Percentiles rank a stretch among this genome's conserved stretches.
phyloP scores from a whole-genome alignment of 2,329 filamentous ascomycete genomes.

The Alternaria longipes region DNA sequence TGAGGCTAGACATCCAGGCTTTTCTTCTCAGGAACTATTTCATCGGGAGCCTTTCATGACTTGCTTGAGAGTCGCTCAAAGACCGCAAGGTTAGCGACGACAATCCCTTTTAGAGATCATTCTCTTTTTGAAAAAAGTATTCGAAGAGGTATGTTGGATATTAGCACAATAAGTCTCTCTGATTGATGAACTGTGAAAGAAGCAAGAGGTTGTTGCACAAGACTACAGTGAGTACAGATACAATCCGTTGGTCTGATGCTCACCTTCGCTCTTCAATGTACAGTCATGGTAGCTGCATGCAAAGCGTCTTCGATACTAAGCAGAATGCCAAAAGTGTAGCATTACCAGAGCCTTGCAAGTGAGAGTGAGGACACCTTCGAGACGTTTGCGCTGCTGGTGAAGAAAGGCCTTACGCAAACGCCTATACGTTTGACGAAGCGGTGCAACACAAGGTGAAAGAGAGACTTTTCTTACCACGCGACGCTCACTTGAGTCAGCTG shows the following conservation, averaged over 20 bases:
- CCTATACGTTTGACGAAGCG: neutral
- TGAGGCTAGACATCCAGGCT: no score
- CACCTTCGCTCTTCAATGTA: neutral
- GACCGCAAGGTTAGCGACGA: no score
- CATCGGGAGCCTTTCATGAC: no score
- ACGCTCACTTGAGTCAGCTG: neutral
- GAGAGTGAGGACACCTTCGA: neutral
- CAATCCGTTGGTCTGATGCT: neutral
- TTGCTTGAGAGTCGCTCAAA: no score
- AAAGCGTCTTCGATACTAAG: neutral
- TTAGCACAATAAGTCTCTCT: no score
- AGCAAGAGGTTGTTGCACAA: neutral
- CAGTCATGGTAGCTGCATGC: neutral
- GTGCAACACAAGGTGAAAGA: neutral
- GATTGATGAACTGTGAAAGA: neutral
- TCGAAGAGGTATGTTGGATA: no score
- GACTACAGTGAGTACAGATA: neutral
- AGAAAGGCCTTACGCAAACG: neutral
- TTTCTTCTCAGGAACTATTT: no score
- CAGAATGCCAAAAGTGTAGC: no score
- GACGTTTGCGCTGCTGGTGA: neutral
- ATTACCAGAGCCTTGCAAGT: neutral
- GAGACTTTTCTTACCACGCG: neutral
- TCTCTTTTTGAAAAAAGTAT: no score
- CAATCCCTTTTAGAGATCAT: no score